These are phyloP conservation scores for Saprolegnia diclina DNA, from an alignment of 352 stramenopile species.

Conservation along the genomic window DNA sequence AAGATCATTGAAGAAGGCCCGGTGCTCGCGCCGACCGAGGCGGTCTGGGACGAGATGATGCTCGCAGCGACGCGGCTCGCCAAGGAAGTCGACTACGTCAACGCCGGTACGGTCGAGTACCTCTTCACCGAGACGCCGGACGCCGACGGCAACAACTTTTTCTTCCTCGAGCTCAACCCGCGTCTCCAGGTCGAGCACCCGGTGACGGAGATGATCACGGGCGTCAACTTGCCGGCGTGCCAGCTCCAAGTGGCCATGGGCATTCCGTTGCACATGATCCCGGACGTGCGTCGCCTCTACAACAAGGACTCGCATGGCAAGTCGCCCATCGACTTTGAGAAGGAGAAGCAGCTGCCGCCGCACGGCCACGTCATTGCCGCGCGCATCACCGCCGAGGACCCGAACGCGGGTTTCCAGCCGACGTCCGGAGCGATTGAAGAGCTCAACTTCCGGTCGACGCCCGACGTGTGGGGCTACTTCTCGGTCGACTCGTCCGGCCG, in stretches of 20 bases:
- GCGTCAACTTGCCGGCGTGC: conserved; percentile 94
- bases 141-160: conserved; percentile 93
- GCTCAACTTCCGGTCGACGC: conserved; percentile 98
- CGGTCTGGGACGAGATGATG: conserved; percentile 99
- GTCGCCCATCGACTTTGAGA: conserved; percentile 95
- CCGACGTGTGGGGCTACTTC: conserved; percentile 99
- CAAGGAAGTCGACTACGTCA: conserved; percentile 98
- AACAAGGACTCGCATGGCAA: conserved; percentile 90
- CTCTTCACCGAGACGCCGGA: conserved; percentile 94
- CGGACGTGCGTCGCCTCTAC: conserved; percentile 97
- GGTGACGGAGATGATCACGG: conserved; percentile 99
- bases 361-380: conserved; percentile 97
- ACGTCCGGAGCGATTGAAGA: conserved; percentile 97
- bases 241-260: conserved; percentile 99
- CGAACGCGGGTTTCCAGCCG: conserved; percentile 98
- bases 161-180: conserved; percentile 99
- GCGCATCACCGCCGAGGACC: conserved; percentile 99
- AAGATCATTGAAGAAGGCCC: conserved; percentile 99
- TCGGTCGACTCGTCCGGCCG: conserved; percentile 97
- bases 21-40: conserved; percentile 86
- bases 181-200: conserved; percentile 98
- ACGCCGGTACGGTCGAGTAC: conserved; percentile 99
- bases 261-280: conserved; percentile 98
- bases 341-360: conserved; percentile 63
- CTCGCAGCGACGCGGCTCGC: conserved; percentile 93